A percentile compares a stretch with the other conserved stretches of the same genome.
Evolutionary conservation across 768 basidiomycete genomes (phyloP).

Genomic region (Leccinum uliginosum): DNA sequence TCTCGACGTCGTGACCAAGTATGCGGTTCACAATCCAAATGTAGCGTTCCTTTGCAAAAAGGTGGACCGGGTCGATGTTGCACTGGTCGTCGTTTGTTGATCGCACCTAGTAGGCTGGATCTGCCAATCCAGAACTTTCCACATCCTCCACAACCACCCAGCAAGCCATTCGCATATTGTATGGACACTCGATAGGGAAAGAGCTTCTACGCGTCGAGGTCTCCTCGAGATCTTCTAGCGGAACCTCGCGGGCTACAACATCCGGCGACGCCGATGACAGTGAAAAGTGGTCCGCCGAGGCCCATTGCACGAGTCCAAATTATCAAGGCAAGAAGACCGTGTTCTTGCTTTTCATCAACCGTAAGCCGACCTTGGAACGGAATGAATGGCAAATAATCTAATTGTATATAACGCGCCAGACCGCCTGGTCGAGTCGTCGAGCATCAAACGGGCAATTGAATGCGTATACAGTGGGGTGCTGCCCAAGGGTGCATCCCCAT

Average conservation of each 20-base stretch:
- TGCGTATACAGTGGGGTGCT: conserved; percentile 78
- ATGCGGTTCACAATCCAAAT: conserved; percentile 89
- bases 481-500: conserved; percentile 86
- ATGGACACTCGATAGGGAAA: conserved; percentile 75
- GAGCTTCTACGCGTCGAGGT: conserved; percentile 56
- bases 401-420: conserved; percentile 42
- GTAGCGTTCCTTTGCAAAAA: conserved; percentile 92
- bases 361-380: conserved; percentile 41
- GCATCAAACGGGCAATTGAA: conserved; percentile 86
- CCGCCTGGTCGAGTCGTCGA: conserved; percentile 83
- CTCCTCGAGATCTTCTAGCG: conserved; percentile 26
- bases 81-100: conserved; percentile 1
- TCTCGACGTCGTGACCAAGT: conserved; percentile 86
- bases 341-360: conserved; percentile 92
- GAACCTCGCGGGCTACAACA: conserved; percentile 17
- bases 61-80: conserved; percentile 35
- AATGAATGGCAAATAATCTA: not conserved
- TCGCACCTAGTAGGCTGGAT: conserved; percentile 52
- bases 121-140: conserved; percentile 71
- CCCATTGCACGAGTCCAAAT: conserved; percentile 80
- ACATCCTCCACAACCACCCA: conserved; percentile 65
- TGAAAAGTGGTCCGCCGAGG: conserved; percentile 67
- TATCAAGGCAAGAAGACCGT: conserved; percentile 84
- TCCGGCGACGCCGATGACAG: conserved; percentile 25
- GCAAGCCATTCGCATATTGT: conserved; percentile 75